Evolutionary conservation across 1,139 yeast genomes (phyloP), one percentile per base, ranked within the genome.

Genomic region (Yamadazyma sp.): DNA sequence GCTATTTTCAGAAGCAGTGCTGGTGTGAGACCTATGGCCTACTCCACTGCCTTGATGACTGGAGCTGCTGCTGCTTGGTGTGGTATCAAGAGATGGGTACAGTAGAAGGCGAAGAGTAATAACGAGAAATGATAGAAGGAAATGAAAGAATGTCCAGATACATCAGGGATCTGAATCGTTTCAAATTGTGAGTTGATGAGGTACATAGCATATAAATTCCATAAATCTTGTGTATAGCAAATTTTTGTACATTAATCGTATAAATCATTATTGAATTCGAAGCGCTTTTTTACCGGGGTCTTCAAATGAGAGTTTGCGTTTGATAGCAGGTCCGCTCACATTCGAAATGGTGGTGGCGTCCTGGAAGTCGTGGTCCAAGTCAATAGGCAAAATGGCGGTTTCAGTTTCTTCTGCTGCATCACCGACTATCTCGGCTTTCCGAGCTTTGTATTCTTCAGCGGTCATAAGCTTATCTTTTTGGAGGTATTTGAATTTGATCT

Each of bases 41-140:
- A 87, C 57, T 82, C 96, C 28, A 79, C 96, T 28, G 95, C 79
- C 36, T 62, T 91, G 60, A 85, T 84, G 83, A 89, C 96, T 15
- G 79, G 82, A 47, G 96, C 87, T 45, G 96, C 98, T 36, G 96
- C 87, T 46, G 79, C 79, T 33, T 92, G 98, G 98, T 84, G 95
- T 72, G 91, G 86, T 40, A 56, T 85, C 55, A 92, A 92, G 71
- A 69, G 78, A 49, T 56, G 64, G 41, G 62, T 62, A 46, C 58
- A 61, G 48, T 61, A 50, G 39, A 30, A 17, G 33, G n/a, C 17
- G 11, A 37, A 22, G 31, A 14, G 17, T 23, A n/a, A n/a, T 33
- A 37, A 30, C 33, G 39, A 37, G 37, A 17, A 25, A 26, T 30
- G 39, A 33, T 22, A 11, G 27, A 29, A 25, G 5, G 10, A 29